phyloP scores from a whole-genome alignment of 2,329 filamentous ascomycete genomes.

The Exophiala spinifera region DNA sequence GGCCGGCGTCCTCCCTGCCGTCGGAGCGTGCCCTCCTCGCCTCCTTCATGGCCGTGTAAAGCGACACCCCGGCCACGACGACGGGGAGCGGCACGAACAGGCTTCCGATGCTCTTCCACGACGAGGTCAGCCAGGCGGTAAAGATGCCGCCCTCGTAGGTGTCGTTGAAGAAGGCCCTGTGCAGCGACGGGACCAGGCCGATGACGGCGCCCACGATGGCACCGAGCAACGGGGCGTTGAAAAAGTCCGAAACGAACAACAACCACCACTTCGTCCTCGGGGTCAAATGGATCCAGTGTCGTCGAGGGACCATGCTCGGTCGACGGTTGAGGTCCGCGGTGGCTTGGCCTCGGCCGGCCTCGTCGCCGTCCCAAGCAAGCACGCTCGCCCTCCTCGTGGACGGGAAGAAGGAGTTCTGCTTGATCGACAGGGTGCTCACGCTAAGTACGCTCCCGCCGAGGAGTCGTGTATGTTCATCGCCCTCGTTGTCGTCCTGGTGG shows the following conservation, averaged over 20 bases:
- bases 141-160: conserved; percentile 60
- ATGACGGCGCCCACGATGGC: conserved; percentile 58
- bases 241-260: conserved; percentile 48
- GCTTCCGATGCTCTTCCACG: conserved; percentile 59
- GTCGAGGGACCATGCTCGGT: conserved; percentile 13
- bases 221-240: conserved; percentile 62
- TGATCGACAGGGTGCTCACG: conserved; percentile 32
- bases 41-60: conserved; percentile 52
- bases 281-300: conserved; percentile 37
- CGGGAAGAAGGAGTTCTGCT: conserved; percentile 54
- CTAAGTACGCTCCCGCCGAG: neutral
- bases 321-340: conserved; percentile 11
- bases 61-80: conserved; percentile 64
- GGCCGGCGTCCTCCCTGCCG: conserved; percentile 27
- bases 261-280: conserved; percentile 39
- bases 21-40: conserved; percentile 44
- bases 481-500: no score
- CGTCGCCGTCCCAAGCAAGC: neutral
- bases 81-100: conserved; percentile 65
- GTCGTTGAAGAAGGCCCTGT: conserved; percentile 60
- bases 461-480: conserved; percentile 11
- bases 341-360: neutral
- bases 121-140: conserved; percentile 63
- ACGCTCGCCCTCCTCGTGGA: conserved; percentile 25
- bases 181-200: conserved; percentile 58